Evolutionary conservation across 140 eudicot species (phyloP).

Genomic region (Ambrosia hybrid): DNA sequence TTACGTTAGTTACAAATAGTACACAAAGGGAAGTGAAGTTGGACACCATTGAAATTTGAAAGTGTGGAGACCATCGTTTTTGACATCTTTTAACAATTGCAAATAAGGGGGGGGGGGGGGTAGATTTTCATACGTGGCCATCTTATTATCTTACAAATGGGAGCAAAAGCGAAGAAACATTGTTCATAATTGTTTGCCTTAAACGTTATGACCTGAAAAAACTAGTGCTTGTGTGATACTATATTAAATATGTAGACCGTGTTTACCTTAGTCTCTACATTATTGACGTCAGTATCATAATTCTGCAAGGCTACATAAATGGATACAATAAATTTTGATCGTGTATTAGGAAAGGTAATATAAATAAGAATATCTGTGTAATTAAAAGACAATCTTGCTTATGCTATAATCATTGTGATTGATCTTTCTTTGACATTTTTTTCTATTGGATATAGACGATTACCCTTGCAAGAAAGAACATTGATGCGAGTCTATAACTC

Average conservation of each 20-base stretch:
- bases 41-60: conserved; percentile 2
- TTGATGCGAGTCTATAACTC: not conserved
- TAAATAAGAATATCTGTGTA: not conserved
- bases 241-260: not conserved
- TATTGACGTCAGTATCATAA: not conserved
- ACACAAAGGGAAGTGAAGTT: not conserved
- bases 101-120: not conserved
- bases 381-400: conserved; percentile 6
- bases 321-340: not conserved
- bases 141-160: not conserved
- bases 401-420: conserved; percentile 3
- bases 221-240: not conserved
- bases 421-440: not conserved
- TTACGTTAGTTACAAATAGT: conserved; percentile 5
- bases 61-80: conserved; percentile 8
- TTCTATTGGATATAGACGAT: not conserved
- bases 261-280: not conserved
- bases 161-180: not conserved
- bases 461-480: not conserved
- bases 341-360: not conserved
- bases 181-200: not conserved
- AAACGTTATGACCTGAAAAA: not conserved
- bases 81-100: conserved; percentile 5
- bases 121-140: not conserved
- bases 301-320: not conserved